phyloP scores from a whole-genome alignment of 768 basidiomycete genomes.

The Phlebiopsis gigantea region DNA sequence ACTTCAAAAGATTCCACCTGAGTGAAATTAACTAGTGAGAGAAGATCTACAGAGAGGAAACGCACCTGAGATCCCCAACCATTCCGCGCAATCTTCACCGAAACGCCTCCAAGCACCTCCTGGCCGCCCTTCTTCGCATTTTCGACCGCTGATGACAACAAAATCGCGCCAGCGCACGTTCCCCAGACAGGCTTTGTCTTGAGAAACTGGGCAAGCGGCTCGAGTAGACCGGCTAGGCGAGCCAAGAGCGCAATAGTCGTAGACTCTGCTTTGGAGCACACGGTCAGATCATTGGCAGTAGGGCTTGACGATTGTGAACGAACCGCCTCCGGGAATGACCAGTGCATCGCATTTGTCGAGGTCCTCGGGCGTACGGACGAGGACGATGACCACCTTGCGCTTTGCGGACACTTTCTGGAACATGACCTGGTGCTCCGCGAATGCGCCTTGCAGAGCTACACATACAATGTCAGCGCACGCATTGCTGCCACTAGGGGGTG shows the following conservation, averaged over 20 bases:
- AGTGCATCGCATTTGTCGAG: conserved; percentile 74
- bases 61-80: conserved; percentile 90
- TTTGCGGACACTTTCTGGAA: conserved; percentile 52
- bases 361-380: conserved; percentile 74
- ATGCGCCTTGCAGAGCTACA: conserved; percentile 88
- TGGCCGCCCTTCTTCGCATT: conserved; percentile 85
- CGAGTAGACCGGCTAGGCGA: conserved; percentile 66
- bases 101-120: conserved; percentile 77
- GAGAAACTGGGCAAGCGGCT: conserved; percentile 76
- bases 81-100: conserved; percentile 78
- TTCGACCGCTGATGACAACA: conserved; percentile 69
- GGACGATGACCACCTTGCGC: conserved; percentile 40
- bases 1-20: conserved; percentile 92
- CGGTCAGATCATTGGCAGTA: background rate
- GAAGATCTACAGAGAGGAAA: background rate
- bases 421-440: conserved; percentile 76
- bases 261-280: conserved; percentile 51
- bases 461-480: background rate
- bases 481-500: background rate
- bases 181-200: conserved; percentile 82
- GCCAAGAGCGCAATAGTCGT: conserved; percentile 86
- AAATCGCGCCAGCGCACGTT: conserved; percentile 92
- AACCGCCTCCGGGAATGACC: conserved; percentile 91
- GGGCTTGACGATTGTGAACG: conserved; percentile 13
- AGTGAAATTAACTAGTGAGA: background rate